Evolutionary conservation across 2,329 filamentous ascomycete species (phyloP).

Genomic region (Hirsutella minnesotensis): DNA sequence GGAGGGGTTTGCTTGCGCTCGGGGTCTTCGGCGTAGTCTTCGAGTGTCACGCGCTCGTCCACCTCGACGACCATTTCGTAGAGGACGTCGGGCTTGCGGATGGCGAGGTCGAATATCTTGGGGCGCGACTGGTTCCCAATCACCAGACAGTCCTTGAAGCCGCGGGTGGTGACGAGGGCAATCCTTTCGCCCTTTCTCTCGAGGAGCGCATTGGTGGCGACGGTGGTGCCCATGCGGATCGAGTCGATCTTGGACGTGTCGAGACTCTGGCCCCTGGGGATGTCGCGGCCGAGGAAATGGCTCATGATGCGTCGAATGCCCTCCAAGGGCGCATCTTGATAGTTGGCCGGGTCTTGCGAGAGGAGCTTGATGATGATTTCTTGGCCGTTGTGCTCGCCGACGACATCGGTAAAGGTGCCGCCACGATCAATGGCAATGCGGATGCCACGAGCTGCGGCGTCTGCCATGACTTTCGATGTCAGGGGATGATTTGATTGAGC

Average conservation of each 20-base stretch:
- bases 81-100: constrained; percentile 54
- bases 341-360: constrained; percentile 60
- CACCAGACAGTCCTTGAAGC: constrained; percentile 59
- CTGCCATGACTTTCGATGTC: neutral
- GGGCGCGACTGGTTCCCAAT: constrained; percentile 67
- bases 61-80: constrained; percentile 62
- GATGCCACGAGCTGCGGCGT: constrained; percentile 45
- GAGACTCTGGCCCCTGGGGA: constrained; percentile 21
- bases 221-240: constrained; percentile 72
- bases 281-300: constrained; percentile 16
- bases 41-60: constrained; percentile 63
- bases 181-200: constrained; percentile 63
- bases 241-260: constrained; percentile 37
- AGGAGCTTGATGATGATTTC: constrained; percentile 62
- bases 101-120: constrained; percentile 61
- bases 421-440: constrained; percentile 23
- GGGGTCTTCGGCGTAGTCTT: constrained; percentile 63
- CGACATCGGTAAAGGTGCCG: constrained; percentile 58
- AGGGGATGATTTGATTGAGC: too few species aligned
- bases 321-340: constrained; percentile 62
- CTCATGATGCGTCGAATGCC: constrained; percentile 45
- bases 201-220: constrained; percentile 65
- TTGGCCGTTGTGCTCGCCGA: constrained; percentile 51
- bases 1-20: constrained; percentile 24
- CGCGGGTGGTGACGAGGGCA: constrained; percentile 58